A percentile compares a stretch with the other conserved stretches of the same genome.
Conservation (phyloP, 2,329 filamentous ascomycete species). For the Venturia asperata region DNA sequence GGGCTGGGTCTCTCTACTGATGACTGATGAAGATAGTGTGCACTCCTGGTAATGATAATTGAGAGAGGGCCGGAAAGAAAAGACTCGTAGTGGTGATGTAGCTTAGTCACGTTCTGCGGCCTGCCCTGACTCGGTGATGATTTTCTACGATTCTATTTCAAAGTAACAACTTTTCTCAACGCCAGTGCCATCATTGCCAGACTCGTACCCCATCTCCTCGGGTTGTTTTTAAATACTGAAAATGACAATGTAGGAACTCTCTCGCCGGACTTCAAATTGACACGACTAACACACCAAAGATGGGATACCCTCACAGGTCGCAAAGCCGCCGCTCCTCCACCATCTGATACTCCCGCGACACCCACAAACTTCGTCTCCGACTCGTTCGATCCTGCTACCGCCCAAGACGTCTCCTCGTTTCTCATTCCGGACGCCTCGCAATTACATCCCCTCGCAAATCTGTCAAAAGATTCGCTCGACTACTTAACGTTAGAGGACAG, state of each 20-base stretch:
- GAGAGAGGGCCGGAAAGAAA: background rate
- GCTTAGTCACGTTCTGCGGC: background rate
- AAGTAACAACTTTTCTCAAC: background rate
- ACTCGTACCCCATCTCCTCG: background rate
- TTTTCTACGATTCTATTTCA: background rate
- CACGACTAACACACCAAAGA: slow-evolving; percentile 6
- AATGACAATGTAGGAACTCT: slow-evolving; percentile 13
- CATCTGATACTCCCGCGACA: slow-evolving; percentile 42
- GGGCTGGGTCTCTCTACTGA: too few relatives aligned
- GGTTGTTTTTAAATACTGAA: background rate
- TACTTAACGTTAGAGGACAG: slow-evolving; percentile 94
- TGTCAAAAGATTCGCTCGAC: slow-evolving; percentile 89
- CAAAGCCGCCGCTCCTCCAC: slow-evolving; percentile 45
- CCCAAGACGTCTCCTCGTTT: slow-evolving; percentile 80
- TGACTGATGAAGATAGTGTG: too few relatives aligned
- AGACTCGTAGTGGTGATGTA: too few relatives aligned
- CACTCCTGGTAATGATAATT: background rate
- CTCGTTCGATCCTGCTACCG: slow-evolving; percentile 61
- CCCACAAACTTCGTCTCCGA: slow-evolving; percentile 42
- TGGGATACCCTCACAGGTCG: slow-evolving; percentile 57
- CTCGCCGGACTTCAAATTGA: background rate
- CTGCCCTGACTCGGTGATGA: background rate
- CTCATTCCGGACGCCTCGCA: slow-evolving; percentile 82
- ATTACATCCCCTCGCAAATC: slow-evolving; percentile 85
- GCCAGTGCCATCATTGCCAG: background rate